Percentiles rank a stretch among this genome's conserved stretches.
These are phyloP conservation scores for Trichoderma gracile DNA, from an alignment of 2,329 filamentous ascomycete species.

Conservation along the genomic window DNA sequence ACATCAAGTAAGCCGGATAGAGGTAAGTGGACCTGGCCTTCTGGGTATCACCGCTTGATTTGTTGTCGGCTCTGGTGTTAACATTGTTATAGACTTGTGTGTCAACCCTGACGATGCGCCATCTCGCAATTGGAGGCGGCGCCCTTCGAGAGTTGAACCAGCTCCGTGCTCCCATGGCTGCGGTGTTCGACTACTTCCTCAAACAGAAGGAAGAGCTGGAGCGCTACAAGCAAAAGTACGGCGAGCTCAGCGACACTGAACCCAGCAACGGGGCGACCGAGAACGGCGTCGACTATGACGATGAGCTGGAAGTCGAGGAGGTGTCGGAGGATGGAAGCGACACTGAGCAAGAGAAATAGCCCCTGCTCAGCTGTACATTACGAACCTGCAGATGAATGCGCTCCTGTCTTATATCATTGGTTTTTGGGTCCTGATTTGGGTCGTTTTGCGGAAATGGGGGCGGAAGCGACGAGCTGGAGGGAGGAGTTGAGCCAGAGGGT, in stretches of 20 bases:
- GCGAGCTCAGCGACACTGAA: constrained; percentile 41
- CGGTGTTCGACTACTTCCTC: constrained; percentile 64
- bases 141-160: constrained; percentile 64
- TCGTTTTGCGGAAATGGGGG: neutral
- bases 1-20: constrained; percentile 92
- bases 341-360: constrained; percentile 33
- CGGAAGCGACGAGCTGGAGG: neutral
- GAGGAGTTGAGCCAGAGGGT: neutral
- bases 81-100: constrained; percentile 66
- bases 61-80: neutral
- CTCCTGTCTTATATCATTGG: neutral
- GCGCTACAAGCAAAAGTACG: constrained; percentile 57
- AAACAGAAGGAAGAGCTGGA: constrained; percentile 64
- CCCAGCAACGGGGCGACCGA: constrained; percentile 31
- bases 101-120: constrained; percentile 74
- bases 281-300: neutral
- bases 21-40: constrained; percentile 59
- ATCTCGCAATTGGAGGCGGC: constrained; percentile 71
- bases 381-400: neutral
- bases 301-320: constrained; percentile 7
- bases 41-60: no score
- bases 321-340: constrained; percentile 30
- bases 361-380: neutral
- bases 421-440: neutral
- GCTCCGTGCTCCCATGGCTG: constrained; percentile 74